Conservation (phyloP, 257 asterid genomes). For the Jacaranda mimosifolia region DNA sequence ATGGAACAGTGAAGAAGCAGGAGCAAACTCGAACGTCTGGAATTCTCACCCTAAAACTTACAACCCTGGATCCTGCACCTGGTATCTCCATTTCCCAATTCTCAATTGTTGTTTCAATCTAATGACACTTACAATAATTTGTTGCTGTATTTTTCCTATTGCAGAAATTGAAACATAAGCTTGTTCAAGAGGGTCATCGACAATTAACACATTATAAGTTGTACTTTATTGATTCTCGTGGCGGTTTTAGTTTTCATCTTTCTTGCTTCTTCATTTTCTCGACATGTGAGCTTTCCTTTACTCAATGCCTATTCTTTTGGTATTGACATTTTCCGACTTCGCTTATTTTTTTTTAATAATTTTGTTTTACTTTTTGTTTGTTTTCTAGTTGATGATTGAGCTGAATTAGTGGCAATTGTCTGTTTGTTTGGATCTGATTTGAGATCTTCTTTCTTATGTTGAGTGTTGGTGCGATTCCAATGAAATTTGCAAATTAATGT, state of each 20-base stretch:
- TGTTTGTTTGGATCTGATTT: constrained; percentile 30
- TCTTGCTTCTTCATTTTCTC: constrained; percentile 60
- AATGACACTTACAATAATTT: too few relatives aligned
- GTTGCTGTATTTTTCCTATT: too few relatives aligned
- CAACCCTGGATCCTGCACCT: constrained; percentile 74
- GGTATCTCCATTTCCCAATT: constrained; percentile 35
- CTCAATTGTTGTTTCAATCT: not conserved
- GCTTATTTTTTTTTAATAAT: not conserved
- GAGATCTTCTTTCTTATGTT: not conserved
- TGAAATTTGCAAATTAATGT: constrained; percentile 5
- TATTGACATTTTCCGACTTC: constrained; percentile 7
- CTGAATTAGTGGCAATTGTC: constrained; percentile 17
- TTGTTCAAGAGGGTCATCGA: too few relatives aligned
- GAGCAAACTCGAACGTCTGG: constrained; percentile 72
- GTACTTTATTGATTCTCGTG: constrained; percentile 56
- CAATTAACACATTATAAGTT: too few relatives aligned
- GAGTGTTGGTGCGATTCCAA: not conserved
- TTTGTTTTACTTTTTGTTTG: not conserved
- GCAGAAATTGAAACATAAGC: too few relatives aligned
- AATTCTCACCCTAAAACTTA: constrained; percentile 69
- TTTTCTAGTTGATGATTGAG: constrained; percentile 14
- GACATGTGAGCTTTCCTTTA: constrained; percentile 47
- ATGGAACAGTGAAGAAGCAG: constrained; percentile 52
- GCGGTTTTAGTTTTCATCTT: constrained; percentile 60
- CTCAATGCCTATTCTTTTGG: not conserved